These are phyloP conservation scores for Afroboletus lepidellus DNA, from an alignment of 1,284 basidiomycete species.

Conservation along the genomic window DNA sequence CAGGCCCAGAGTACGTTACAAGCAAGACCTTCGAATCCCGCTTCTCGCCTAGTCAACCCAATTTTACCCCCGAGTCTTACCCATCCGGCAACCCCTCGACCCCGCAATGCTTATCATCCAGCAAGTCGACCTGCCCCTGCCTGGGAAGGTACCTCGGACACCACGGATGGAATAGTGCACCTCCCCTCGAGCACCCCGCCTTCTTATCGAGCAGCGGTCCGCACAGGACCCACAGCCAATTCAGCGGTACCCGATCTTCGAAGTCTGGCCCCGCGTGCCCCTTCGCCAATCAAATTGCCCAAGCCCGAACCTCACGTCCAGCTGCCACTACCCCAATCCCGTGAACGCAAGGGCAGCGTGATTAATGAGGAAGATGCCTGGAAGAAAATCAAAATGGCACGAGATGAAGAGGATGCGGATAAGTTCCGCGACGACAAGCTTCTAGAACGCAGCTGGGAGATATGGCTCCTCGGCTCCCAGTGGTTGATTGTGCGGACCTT, in stretches of 20 bases:
- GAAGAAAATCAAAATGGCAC: slow-evolving; percentile 67
- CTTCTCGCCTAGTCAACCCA: slow-evolving; percentile 23
- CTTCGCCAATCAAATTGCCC: slow-evolving; percentile 34
- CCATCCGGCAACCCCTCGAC: slow-evolving; percentile 32
- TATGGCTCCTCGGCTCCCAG: slow-evolving; percentile 64
- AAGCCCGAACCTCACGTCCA: slow-evolving; percentile 23
- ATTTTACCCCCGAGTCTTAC: slow-evolving; percentile 26
- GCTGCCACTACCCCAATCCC: slow-evolving; percentile 16
- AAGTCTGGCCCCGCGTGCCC: slow-evolving; percentile 21
- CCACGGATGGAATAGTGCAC: slow-evolving; percentile 34
- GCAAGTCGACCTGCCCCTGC: slow-evolving; percentile 12
- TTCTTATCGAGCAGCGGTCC: slow-evolving; percentile 47
- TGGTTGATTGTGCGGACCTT: slow-evolving; percentile 65
- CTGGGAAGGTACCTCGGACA: slow-evolving; percentile 43
- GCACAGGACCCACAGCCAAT: slow-evolving; percentile 20
- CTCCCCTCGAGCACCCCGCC: slow-evolving; percentile 49
- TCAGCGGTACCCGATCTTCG: slow-evolving; percentile 10
- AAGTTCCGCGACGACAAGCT: slow-evolving; percentile 60
- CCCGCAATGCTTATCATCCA: slow-evolving; percentile 16
- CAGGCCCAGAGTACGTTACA: slow-evolving; percentile 23
- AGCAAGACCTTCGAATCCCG: slow-evolving; percentile 18
- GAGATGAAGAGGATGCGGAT: slow-evolving; percentile 71
- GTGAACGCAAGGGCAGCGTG: slow-evolving; percentile 44
- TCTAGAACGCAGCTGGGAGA: slow-evolving; percentile 64
- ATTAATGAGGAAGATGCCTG: slow-evolving; percentile 72